Conservation (phyloP, 2,329 filamentous ascomycete genomes). For the Aspergillus pseudoglaucus region DNA sequence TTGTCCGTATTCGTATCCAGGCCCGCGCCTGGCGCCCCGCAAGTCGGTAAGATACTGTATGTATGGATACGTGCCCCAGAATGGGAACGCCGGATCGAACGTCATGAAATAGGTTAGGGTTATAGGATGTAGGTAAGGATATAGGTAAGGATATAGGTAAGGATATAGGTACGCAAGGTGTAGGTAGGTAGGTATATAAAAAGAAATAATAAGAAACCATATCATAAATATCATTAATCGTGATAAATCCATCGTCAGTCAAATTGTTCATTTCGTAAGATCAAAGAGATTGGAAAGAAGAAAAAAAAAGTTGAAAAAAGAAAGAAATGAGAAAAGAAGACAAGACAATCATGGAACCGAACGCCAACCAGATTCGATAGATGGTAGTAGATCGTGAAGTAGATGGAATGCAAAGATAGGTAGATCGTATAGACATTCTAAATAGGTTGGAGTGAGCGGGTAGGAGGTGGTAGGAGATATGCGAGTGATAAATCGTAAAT, state of each 20-base stretch:
- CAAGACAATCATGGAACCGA: conserved; percentile 1
- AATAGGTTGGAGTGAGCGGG: too few species aligned
- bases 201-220: not conserved
- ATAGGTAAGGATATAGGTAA: too few species aligned
- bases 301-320: not conserved
- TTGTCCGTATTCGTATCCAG: too few species aligned
- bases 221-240: conserved; percentile 1
- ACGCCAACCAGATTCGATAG: not conserved
- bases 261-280: not conserved
- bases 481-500: not conserved
- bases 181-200: not conserved
- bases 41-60: too few species aligned
- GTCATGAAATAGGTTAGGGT: not conserved
- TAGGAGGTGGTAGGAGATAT: too few species aligned
- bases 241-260: not conserved
- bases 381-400: too few species aligned
- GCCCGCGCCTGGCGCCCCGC: too few species aligned
- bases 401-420: not conserved
- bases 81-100: too few species aligned
- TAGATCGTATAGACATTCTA: too few species aligned
- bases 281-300: not conserved
- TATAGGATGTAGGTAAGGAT: not conserved
- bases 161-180: too few species aligned
- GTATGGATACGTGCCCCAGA: too few species aligned
- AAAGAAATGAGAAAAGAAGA: conserved; percentile 3